Evolutionary conservation across 805 yeast species (phyloP).

Genomic region (Middelhovenomyces tepae): DNA sequence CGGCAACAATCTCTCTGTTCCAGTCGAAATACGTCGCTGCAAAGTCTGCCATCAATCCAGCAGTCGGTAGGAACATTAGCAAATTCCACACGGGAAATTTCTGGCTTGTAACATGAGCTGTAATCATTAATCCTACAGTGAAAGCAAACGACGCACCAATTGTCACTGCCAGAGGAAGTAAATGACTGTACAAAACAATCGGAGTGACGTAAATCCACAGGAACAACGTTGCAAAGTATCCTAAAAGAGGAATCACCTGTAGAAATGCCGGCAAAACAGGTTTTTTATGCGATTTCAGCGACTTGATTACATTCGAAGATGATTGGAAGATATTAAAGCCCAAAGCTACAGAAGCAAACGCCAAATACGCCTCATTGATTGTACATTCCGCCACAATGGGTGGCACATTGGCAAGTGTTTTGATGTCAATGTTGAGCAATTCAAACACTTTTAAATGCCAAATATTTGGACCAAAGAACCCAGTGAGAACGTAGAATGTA

Average conservation of each 20-base stretch:
- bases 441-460: slow-evolving; percentile 47
- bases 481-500: slow-evolving; percentile 50
- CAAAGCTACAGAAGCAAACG: slow-evolving; percentile 48
- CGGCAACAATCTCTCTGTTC: slow-evolving; percentile 35
- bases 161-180: slow-evolving; percentile 52
- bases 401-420: slow-evolving; percentile 4
- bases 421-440: slow-evolving; percentile 15
- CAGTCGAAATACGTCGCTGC: slow-evolving; percentile 14
- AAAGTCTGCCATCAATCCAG: slow-evolving; percentile 23
- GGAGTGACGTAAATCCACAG: slow-evolving; percentile 43
- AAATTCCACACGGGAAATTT: slow-evolving; percentile 60
- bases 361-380: slow-evolving; percentile 36
- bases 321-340: slow-evolving; percentile 65
- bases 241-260: slow-evolving; percentile 61
- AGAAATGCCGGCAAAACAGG: slow-evolving; percentile 30
- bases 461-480: slow-evolving; percentile 54
- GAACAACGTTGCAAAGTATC: slow-evolving; percentile 44
- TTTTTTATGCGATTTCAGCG: slow-evolving; percentile 31
- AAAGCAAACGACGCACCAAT: slow-evolving; percentile 73
- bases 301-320: slow-evolving; percentile 48
- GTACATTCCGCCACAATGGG: slow-evolving; percentile 10
- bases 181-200: slow-evolving; percentile 25
- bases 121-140: slow-evolving; percentile 82
- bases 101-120: slow-evolving; percentile 77
- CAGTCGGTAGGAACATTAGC: slow-evolving; percentile 49